These are phyloP conservation scores for Flaveria trinervia DNA, from an alignment of 129 eudicot genomes.

Conservation along the genomic window DNA sequence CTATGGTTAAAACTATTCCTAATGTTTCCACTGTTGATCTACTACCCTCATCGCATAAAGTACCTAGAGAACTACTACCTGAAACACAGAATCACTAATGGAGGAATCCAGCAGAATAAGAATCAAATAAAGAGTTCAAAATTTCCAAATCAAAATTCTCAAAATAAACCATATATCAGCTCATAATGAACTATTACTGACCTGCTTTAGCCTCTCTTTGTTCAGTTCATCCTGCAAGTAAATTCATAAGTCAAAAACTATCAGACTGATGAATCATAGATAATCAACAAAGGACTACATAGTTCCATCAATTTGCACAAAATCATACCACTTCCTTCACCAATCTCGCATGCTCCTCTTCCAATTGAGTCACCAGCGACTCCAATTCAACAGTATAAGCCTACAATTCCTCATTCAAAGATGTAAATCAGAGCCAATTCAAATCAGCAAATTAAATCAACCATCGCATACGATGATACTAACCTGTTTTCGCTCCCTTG, in stretches of 20 bases:
- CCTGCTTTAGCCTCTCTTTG: conserved; percentile 72
- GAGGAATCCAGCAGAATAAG: neutral
- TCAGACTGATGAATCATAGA: neutral
- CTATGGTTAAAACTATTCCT: conserved; percentile 12
- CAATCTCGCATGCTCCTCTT: conserved; percentile 80
- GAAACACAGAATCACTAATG: neutral
- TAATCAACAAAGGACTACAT: neutral
- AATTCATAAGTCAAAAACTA: neutral
- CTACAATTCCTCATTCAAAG: conserved; percentile 24
- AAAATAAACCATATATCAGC: conserved; percentile 6
- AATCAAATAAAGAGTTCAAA: neutral
- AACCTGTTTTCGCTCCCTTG: conserved; percentile 86
- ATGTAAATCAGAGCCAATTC: neutral
- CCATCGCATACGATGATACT: neutral
- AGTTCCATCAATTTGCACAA: neutral
- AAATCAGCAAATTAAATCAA: conserved; percentile 4
- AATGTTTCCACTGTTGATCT: conserved; percentile 2
- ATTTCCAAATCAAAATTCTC: neutral
- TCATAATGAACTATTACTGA: conserved; percentile 30
- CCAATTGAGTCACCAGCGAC: conserved; percentile 70
- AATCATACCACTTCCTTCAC: conserved; percentile 67
- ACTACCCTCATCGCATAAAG: conserved; percentile 14
- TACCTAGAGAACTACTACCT: conserved; percentile 10
- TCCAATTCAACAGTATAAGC: conserved; percentile 84
- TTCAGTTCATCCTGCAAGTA: conserved; percentile 66